Evolutionary conservation across 306 rosid species (phyloP).

Genomic region (Glycine soja): DNA sequence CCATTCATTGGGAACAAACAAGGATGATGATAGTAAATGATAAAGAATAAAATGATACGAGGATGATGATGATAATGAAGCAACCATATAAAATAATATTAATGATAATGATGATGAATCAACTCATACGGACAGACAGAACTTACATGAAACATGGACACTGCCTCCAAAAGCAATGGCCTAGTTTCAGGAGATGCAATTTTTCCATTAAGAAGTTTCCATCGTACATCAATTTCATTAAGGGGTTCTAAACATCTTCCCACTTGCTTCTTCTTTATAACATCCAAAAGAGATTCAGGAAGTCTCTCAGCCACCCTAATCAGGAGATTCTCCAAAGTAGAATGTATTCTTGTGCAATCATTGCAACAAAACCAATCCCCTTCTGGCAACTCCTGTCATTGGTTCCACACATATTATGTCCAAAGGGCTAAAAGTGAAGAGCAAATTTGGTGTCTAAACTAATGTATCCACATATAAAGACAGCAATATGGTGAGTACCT

Average conservation of each 20-base stretch:
- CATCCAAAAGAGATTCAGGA: conserved; percentile 74
- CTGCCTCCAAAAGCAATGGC: conserved; percentile 79
- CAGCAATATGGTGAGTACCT: conserved; percentile 60
- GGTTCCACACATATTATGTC: conserved; percentile 34
- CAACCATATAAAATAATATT: too few species aligned
- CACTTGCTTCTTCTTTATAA: conserved; percentile 72
- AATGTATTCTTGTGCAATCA: conserved; percentile 81
- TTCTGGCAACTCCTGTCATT: conserved; percentile 87
- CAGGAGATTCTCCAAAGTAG: conserved; percentile 75
- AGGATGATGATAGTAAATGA: conserved; percentile 3
- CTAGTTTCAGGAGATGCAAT: conserved; percentile 87
- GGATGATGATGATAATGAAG: not conserved
- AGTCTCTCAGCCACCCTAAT: conserved; percentile 75
- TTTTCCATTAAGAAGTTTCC: conserved; percentile 92
- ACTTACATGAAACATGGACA: conserved; percentile 88
- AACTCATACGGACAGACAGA: conserved; percentile 33
- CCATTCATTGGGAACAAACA: conserved; percentile 41
- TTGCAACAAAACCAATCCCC: conserved; percentile 95
- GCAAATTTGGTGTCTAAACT: conserved; percentile 18
- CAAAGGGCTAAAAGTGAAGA: conserved; percentile 24
- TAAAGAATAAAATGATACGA: not conserved
- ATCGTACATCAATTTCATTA: conserved; percentile 75
- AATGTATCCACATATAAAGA: conserved; percentile 40
- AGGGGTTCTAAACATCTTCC: conserved; percentile 64
- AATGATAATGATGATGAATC: conserved; percentile 15